Base-by-base conservation (phyloP, 1,139 yeast genomes). In the Komagataea norvegica region DNA sequence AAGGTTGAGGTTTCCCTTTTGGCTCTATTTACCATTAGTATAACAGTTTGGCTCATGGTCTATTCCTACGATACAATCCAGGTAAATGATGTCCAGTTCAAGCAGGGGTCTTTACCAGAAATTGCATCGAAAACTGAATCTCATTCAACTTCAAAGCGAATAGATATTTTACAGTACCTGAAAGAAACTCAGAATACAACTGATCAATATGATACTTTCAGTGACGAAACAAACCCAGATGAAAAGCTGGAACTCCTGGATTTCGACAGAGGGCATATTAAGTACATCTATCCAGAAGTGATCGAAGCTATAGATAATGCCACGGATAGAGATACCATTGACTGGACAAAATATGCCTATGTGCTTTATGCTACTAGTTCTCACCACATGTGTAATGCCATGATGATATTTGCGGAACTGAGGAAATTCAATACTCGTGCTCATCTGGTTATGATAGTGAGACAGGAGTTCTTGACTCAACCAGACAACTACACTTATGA, bases 321-420 rank as follows among this genome's bases (percentile, higher is more conserved):
- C 11, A 44, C 43, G 2, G 46, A 47, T 21, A 7, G 37, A 6
- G 42, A 41, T 4, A 25, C 39, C 0, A 54, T 63, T 4, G 60
- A 61, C 36, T 67, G 70, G 70, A 33, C 51, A 5, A 54, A 54
- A 32, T 60, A 44, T 35, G 77, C 77, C 0, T 72, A 72, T 47
- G 70, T 70, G 6, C 64, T 66, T 34, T 72, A 72, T 45, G 76
- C 72, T 1, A 69, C 77, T 0, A 59, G 64, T 31, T 42, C 56
- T 1, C 55, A 62, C 13, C 68, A 70, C 40, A 51, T 72, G 34
- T 67, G 75, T 41, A 66, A 68, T 32, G 63, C 71, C 3, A 43
- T 72, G 33, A 60, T 70, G 48, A 61, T 67, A 41, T 65, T 71
- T 33, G 54, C 60, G 3, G 57, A 55, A 29, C 51, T 72, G 40